Conservation (phyloP, 306 rosid genomes). For the Canavalia gladiata region DNA sequence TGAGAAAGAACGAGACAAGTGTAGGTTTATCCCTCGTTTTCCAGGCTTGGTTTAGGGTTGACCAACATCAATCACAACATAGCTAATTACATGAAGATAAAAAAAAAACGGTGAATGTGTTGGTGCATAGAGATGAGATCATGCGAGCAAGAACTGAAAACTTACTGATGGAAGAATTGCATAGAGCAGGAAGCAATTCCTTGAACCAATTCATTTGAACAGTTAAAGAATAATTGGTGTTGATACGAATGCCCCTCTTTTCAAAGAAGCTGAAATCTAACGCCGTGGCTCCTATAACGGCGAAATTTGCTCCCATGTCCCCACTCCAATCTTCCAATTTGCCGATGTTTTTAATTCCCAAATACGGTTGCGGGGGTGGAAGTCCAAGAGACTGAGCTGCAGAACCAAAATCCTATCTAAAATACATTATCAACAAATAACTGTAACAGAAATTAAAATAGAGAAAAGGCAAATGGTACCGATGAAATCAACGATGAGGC, state of each 20-base stretch:
- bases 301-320: conserved; percentile 63
- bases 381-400: conserved; percentile 65
- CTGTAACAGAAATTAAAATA: too few relatives aligned
- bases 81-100: too few relatives aligned
- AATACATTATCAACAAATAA: too few relatives aligned
- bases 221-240: conserved; percentile 50
- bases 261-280: conserved; percentile 48
- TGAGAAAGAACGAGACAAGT: too few relatives aligned
- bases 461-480: conserved; percentile 45
- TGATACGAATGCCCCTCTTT: conserved; percentile 28
- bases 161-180: conserved; percentile 56
- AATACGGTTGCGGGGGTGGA: conserved; percentile 58
- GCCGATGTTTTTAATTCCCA: conserved; percentile 32
- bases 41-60: too few relatives aligned
- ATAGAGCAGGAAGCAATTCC: conserved; percentile 45
- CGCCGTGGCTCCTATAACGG: conserved; percentile 72
- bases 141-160: neutral
- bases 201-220: conserved; percentile 69
- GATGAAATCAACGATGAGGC: conserved; percentile 77
- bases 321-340: conserved; percentile 11
- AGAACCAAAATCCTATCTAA: neutral
- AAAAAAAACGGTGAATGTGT: too few relatives aligned
- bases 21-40: too few relatives aligned
- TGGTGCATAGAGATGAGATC: neutral
- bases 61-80: too few relatives aligned